A percentile compares a stretch with the other conserved stretches of the same genome.
phyloP scores from a whole-genome alignment of 305 asterid genomes.

The Fraxinus latifolia region DNA sequence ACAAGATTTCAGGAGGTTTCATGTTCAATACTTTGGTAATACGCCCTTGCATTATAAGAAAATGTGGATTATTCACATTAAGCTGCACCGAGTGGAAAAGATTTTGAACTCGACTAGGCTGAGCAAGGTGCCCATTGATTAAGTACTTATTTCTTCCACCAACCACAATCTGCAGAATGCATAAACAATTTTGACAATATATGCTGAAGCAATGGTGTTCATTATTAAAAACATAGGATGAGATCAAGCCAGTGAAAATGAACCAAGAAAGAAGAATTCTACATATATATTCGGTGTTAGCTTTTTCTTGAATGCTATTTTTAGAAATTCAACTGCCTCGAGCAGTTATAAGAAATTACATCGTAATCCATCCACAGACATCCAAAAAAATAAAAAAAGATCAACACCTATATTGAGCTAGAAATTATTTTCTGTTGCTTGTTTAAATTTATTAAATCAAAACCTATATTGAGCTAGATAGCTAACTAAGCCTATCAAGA shows the following conservation, averaged over 20 bases:
- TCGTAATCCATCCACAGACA: neutral
- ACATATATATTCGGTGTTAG: neutral
- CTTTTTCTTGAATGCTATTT: neutral
- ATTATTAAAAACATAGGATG: neutral
- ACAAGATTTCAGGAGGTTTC: constrained; percentile 96
- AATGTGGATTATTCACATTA: constrained; percentile 95
- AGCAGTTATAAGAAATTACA: neutral
- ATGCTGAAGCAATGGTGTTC: neutral
- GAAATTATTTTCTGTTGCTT: neutral
- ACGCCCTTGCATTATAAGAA: constrained; percentile 99
- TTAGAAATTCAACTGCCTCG: neutral
- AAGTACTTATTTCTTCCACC: constrained; percentile 98
- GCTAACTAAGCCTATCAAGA: neutral
- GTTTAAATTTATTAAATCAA: neutral
- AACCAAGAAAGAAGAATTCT: neutral
- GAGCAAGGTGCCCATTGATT: constrained; percentile 98
- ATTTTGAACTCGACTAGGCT: constrained; percentile 95
- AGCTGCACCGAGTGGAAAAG: constrained; percentile 98
- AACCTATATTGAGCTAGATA: neutral
- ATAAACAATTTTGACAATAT: neutral
- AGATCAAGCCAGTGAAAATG: neutral
- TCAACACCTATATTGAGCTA: neutral
- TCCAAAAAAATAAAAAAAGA: neutral
- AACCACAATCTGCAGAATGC: constrained; percentile 79
- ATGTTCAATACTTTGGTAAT: constrained; percentile 93